A percentile compares a stretch with the other conserved stretches of the same genome.
Conservation (phyloP, 768 basidiomycete species). For the Termitomyces sp. region DNA sequence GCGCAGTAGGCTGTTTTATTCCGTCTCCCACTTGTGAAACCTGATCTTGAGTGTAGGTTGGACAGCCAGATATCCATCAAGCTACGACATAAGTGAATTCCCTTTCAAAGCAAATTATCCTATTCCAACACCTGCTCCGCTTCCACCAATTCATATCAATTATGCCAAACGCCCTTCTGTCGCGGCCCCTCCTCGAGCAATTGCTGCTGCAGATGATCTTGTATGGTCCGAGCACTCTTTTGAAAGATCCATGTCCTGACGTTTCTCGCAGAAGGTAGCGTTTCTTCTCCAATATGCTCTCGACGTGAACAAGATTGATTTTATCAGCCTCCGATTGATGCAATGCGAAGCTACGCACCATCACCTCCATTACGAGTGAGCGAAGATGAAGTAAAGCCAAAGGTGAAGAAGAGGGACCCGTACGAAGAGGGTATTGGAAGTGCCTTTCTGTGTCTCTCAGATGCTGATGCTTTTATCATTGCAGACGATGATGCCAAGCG, state of each 20-base stretch:
- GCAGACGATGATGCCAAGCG: constrained; percentile 10
- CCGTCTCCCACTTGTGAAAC: neutral
- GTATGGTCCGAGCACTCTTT: neutral
- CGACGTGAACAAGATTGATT: neutral
- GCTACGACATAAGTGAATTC: constrained; percentile 14
- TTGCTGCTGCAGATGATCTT: neutral
- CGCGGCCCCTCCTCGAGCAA: neutral
- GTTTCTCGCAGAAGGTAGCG: neutral
- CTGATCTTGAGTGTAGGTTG: constrained; percentile 9
- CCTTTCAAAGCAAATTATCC: constrained; percentile 22
- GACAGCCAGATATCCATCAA: constrained; percentile 9
- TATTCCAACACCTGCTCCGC: constrained; percentile 14
- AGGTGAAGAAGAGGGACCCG: constrained; percentile 12
- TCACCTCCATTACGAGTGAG: neutral
- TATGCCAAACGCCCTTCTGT: constrained; percentile 16
- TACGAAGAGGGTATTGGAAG: constrained; percentile 13
- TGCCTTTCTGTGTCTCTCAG: neutral
- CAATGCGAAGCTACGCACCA: neutral
- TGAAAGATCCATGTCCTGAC: neutral
- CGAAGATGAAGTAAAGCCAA: neutral
- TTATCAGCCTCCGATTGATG: neutral
- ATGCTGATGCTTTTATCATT: neutral
- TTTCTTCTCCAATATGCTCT: neutral
- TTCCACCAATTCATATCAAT: constrained; percentile 8
- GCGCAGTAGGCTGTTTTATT: constrained; percentile 9